Conservation (phyloP, 768 basidiomycete species). For the Trametes punicea region DNA sequence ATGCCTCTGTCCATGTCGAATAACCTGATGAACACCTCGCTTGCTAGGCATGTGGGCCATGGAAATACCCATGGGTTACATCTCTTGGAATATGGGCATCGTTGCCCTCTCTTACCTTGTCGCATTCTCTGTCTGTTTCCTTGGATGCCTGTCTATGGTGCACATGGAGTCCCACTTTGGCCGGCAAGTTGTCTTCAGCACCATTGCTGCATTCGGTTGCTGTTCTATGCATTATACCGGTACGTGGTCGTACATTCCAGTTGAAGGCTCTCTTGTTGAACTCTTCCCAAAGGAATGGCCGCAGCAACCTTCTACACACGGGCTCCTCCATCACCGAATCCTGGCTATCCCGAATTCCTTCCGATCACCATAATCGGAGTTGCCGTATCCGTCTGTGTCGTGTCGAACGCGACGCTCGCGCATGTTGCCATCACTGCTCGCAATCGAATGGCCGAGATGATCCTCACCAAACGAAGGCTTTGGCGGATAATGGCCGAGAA, state of each 20-base stretch:
- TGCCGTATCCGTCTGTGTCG: slow-evolving; percentile 26
- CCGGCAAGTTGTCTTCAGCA: slow-evolving; percentile 28
- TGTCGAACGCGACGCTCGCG: slow-evolving; percentile 28
- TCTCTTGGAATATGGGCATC: slow-evolving; percentile 23
- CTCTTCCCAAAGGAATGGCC: slow-evolving; percentile 25
- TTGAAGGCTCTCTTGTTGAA: neutral
- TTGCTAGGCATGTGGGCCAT: slow-evolving; percentile 30
- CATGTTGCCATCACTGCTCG: slow-evolving; percentile 27
- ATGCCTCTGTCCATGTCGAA: neutral
- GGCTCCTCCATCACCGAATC: slow-evolving; percentile 18
- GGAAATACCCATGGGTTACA: slow-evolving; percentile 26
- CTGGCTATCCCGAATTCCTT: slow-evolving; percentile 27
- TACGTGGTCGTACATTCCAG: neutral
- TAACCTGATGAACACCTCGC: neutral
- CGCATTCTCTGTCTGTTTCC: slow-evolving; percentile 27
- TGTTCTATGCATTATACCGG: slow-evolving; percentile 32
- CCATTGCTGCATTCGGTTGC: slow-evolving; percentile 25
- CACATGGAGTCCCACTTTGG: slow-evolving; percentile 31
- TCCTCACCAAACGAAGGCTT: slow-evolving; percentile 26
- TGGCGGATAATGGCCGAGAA: slow-evolving; percentile 33
- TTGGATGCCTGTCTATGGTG: slow-evolving; percentile 26
- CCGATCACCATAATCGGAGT: slow-evolving; percentile 23
- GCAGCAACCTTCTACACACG: slow-evolving; percentile 30
- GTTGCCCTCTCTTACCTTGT: slow-evolving; percentile 27
- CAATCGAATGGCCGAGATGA: slow-evolving; percentile 30